A percentile compares a stretch with the other conserved stretches of the same genome.
These are phyloP conservation scores for Ilyonectria mors-panacis DNA, from an alignment of 2,329 filamentous ascomycete species.

Conservation along the genomic window DNA sequence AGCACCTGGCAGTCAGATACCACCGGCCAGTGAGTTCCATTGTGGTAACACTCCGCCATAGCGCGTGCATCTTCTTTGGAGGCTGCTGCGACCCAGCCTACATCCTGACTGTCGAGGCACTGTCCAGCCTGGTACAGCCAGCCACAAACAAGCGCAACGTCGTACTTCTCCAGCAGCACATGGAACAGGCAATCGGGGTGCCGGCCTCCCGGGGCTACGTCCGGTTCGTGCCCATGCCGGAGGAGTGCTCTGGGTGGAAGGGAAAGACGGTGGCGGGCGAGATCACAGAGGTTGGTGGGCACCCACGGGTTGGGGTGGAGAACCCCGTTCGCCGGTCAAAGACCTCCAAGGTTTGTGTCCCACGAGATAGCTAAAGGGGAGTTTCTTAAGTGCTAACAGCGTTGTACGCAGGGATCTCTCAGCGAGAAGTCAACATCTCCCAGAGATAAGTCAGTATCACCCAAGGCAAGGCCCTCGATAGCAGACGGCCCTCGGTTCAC, in stretches of 20 bases:
- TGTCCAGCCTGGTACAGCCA: conserved; percentile 78
- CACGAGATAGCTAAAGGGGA: background rate
- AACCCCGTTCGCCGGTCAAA: conserved; percentile 30
- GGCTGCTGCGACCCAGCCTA: conserved; percentile 86
- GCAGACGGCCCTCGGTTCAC: conserved; percentile 1
- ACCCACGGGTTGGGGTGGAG: conserved; percentile 14
- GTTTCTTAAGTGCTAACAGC: background rate
- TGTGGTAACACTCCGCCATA: conserved; percentile 82
- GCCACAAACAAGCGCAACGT: conserved; percentile 87
- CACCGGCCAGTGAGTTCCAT: conserved; percentile 81
- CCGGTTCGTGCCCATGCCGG: conserved; percentile 77
- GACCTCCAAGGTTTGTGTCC: conserved; percentile 34
- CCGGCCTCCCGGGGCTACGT: conserved; percentile 77
- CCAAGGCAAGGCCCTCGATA: background rate
- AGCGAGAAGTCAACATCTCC: conserved; percentile 12
- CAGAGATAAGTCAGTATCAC: conserved; percentile 2
- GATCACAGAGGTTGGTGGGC: conserved; percentile 55
- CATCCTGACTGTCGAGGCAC: conserved; percentile 79
- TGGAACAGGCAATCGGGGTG: conserved; percentile 80
- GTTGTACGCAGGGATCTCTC: conserved; percentile 11
- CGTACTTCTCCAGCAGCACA: conserved; percentile 80
- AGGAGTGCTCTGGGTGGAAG: conserved; percentile 80
- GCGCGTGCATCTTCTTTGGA: conserved; percentile 80
- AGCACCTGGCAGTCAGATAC: conserved; percentile 81
- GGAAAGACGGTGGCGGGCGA: conserved; percentile 79